Evolutionary conservation across 73 alveolate genomes (phyloP).

Genomic region (Tetrahymena borealis): DNA sequence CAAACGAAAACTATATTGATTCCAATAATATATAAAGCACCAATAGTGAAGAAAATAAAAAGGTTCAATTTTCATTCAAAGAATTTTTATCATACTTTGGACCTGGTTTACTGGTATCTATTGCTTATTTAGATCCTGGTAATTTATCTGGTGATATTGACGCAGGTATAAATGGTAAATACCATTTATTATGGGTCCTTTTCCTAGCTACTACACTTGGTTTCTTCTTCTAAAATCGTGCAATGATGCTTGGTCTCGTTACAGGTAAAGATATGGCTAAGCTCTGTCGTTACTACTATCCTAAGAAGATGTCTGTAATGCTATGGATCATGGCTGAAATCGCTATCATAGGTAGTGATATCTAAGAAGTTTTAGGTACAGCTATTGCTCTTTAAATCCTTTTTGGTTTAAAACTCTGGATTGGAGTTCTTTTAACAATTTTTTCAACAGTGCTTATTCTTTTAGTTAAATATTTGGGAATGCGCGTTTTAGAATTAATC

Average conservation of each 20-base stretch:
- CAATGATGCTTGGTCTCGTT: slow-evolving; percentile 66
- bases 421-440: slow-evolving; percentile 55
- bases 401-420: slow-evolving; percentile 35
- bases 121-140: slow-evolving; percentile 77
- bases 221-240: slow-evolving; percentile 47
- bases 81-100: slow-evolving; percentile 56
- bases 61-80: not conserved
- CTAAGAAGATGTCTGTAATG: slow-evolving; percentile 40
- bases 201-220: slow-evolving; percentile 54
- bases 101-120: slow-evolving; percentile 63
- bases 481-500: slow-evolving; percentile 46
- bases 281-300: slow-evolving; percentile 53
- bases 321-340: slow-evolving; percentile 75
- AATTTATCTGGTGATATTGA: slow-evolving; percentile 20
- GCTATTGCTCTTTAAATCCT: slow-evolving; percentile 52
- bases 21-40: not conserved
- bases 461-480: slow-evolving; percentile 58
- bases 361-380: slow-evolving; percentile 73
- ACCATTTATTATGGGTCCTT: slow-evolving; percentile 62
- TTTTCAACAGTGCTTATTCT: slow-evolving; percentile 56
- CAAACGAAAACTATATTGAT: not conserved
- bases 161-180: slow-evolving; percentile 37
- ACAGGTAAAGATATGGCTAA: slow-evolving; percentile 62
- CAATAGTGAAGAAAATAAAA: not conserved
- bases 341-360: slow-evolving; percentile 74